These are phyloP conservation scores for Leucaena leucocephala DNA, from an alignment of 306 rosid genomes.

Conservation along the genomic window DNA sequence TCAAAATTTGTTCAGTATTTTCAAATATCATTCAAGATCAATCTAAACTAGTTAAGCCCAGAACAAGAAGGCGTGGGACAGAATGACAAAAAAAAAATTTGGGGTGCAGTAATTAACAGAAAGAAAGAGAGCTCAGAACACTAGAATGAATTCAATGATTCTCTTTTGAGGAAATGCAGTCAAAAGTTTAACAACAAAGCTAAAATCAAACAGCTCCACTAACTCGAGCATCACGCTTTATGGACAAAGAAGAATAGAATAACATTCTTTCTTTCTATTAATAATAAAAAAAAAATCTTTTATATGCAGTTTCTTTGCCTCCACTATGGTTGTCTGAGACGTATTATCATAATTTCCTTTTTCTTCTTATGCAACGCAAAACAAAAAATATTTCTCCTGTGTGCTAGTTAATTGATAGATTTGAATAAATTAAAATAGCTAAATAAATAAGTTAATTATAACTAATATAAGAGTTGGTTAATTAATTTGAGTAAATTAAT, in stretches of 20 bases:
- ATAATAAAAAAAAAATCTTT: not conserved
- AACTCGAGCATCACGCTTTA: slow-evolving; percentile 39
- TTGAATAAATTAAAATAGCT: no score
- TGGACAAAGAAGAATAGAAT: slow-evolving; percentile 34
- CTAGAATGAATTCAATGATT: slow-evolving; percentile 37
- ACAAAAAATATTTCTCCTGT: no score
- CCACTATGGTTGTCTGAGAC: slow-evolving; percentile 33
- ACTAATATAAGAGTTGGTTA: no score
- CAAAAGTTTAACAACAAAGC: slow-evolving; percentile 45
- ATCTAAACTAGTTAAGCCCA: slow-evolving; percentile 31
- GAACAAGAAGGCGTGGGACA: slow-evolving; percentile 25
- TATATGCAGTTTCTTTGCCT: slow-evolving; percentile 32
- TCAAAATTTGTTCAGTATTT: not conserved
- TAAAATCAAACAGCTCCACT: slow-evolving; percentile 38
- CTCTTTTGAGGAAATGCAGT: slow-evolving; percentile 43
- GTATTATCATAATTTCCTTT: slow-evolving; percentile 6
- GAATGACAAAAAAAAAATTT: slow-evolving; percentile 11
- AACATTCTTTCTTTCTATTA: not conserved
- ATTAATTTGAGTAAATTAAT: no score
- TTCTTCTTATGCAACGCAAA: no score
- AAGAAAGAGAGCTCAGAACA: slow-evolving; percentile 13
- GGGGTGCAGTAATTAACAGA: slow-evolving; percentile 20
- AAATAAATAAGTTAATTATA: no score
- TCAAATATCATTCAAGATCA: slow-evolving; percentile 28
- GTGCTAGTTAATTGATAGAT: no score